Evolutionary conservation across 192 early-diverging fungal genomes (phyloP), one percentile per base, ranked within the genome.

Genomic region (Coemansia guatemalensis): DNA sequence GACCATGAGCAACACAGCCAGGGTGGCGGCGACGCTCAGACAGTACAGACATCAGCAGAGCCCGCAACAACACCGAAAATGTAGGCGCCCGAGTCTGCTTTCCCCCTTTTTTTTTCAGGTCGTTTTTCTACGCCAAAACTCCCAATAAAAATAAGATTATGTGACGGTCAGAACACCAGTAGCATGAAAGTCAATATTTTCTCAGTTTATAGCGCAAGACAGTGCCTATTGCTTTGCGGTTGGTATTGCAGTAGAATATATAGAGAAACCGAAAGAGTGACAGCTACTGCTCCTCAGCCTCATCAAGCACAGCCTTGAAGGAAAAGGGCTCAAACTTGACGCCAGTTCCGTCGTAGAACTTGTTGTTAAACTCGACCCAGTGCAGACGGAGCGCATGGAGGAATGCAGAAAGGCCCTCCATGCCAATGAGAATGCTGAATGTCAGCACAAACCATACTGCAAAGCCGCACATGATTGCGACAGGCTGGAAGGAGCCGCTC

Each of bases 351-450:
- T 87, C 85, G 78, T 99, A 99, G 68, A 98, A 98, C 83, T 99
- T 99, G 84, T 87, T 89, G 75, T 98, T 90, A 66, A 99, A 99
- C 84, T 99, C 97, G 47, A 99, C 95, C 92, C 93, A 95, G 82
- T 95, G 93, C 57, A 96, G 81, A 89, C 95, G 92, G 44, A 96
- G 85, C 7, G 93, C 93, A 69, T 93, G 91, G 62, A 96, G 74
- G 71, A 92, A 95, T 4, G 91, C 92, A 51, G 90, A 90, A 29
- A 95, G 80, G 3, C 90, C 92, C 83, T 95, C 93, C 92, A 95
- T 95, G 25, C 87, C 71, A 39, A 95, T 68, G 60, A 95, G 82
- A 58, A 92, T 92, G 67, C 68, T 53, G 56, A 94, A 74, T 4
- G 96, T 98, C 62, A 93, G 68, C 22, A 59, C 49, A 70, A 99